Base-by-base conservation (phyloP, 2,329 filamentous ascomycete genomes). In the Neofusicoccum sp. region DNA sequence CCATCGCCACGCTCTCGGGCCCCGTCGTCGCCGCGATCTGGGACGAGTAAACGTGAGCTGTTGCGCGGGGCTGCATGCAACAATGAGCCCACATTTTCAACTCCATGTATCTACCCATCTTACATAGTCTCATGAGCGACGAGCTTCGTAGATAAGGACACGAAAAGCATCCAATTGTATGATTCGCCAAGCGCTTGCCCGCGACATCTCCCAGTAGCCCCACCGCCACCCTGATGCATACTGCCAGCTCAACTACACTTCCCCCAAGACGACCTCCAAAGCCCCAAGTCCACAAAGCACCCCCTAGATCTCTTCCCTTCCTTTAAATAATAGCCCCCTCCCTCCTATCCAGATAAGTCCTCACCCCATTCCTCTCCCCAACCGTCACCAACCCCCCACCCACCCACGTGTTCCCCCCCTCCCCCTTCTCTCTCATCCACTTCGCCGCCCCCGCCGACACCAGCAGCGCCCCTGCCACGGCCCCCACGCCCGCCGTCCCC, bases 21-120 rank as follows among this genome's bases (percentile, higher is more conserved):
- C 65, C 72, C 59, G 66, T 76, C 12, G 78, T 72, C 31, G 66
- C 66, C 63, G 70, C 75, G 11, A 63, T 73, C 8, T 76, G 71
- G 71, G 65, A 71, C 60, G 68, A 71, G 60, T 64, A 57, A 49
- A 38, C 38, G 28, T 30, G 14, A 6, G 12, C 16, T 6, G 16
- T 8, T 1, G 1, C 11, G 8, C 16, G 6, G 16, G 7, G 16
- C 6, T 20, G 16, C 6, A 43, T 24, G 4, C 11, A 11, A 24
- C n/a, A 41, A 14, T n/a, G 40, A 4, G 6, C 14, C 20, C 20
- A 20, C 20, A 20, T 1, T 20, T 20, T 20, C 20, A 20, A 20
- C 2, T 20, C 20, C 20, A 20, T 20, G 20, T 20, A 20, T 20
- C 20, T 20, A 20, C 20, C 20, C 20, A 20, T 20, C 20, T 20